Conservation (phyloP, 805 yeast species). For the Candida maltosa region DNA sequence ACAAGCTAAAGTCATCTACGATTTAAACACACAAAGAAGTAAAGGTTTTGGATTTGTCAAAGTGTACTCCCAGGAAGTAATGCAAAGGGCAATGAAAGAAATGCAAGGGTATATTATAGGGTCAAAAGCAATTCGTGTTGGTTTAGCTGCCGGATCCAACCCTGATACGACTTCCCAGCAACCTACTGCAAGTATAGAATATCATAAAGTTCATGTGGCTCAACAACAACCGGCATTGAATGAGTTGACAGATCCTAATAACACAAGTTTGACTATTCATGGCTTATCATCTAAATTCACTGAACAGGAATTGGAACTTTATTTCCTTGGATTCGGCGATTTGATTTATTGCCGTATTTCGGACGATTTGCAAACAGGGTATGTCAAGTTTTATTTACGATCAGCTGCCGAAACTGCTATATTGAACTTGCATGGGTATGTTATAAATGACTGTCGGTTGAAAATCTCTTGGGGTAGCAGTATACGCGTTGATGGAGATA, state of each 20-base stretch:
- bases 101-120: slow-evolving; percentile 78
- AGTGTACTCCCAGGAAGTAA: slow-evolving; percentile 61
- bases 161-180: slow-evolving; percentile 6
- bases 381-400: slow-evolving; percentile 25
- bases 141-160: slow-evolving; percentile 31
- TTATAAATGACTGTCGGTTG: slow-evolving; percentile 26
- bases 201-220: slow-evolving; percentile 16
- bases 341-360: slow-evolving; percentile 23
- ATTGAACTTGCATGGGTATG: slow-evolving; percentile 26
- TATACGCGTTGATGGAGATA: slow-evolving; percentile 4
- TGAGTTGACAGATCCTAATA: slow-evolving; percentile 75
- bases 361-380: slow-evolving; percentile 18
- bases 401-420: slow-evolving; percentile 37
- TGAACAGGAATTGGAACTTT: slow-evolving; percentile 57
- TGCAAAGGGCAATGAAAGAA: slow-evolving; percentile 67
- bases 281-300: slow-evolving; percentile 60
- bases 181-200: slow-evolving; percentile 13
- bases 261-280: slow-evolving; percentile 71
- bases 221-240: slow-evolving; percentile 55
- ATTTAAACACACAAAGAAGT: slow-evolving; percentile 63
- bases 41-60: slow-evolving; percentile 92
- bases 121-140: slow-evolving; percentile 76
- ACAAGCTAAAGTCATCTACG: slow-evolving; percentile 76
- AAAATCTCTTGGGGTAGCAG: slow-evolving; percentile 29
- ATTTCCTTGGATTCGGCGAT: slow-evolving; percentile 65